Evolutionary conservation across 768 basidiomycete genomes (phyloP).

Genomic region (Agrocybe praecox): DNA sequence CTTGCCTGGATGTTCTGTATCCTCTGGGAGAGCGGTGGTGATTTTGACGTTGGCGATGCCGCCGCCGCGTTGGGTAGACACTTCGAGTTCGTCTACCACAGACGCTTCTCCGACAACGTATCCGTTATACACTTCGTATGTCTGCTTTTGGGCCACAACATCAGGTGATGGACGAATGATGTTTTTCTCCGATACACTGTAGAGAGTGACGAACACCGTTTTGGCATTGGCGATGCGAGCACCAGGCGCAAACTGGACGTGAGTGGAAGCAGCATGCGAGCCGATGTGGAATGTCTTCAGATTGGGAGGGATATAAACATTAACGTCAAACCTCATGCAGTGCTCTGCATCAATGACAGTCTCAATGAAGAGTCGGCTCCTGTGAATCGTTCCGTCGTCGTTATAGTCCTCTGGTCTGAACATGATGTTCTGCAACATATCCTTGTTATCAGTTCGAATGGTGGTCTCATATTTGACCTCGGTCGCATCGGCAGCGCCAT

Average conservation of each 20-base stretch:
- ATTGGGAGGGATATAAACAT: slow-evolving; percentile 48
- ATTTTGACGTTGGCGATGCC: slow-evolving; percentile 52
- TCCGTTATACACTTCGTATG: slow-evolving; percentile 52
- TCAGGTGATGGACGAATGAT: slow-evolving; percentile 47
- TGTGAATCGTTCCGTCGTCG: slow-evolving; percentile 27
- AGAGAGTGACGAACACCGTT: slow-evolving; percentile 47
- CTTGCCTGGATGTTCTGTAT: slow-evolving; percentile 31
- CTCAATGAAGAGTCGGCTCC: slow-evolving; percentile 39
- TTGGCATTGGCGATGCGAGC: slow-evolving; percentile 39
- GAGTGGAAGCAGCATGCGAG: slow-evolving; percentile 40
- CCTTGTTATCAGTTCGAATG: slow-evolving; percentile 43
- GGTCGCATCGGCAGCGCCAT: slow-evolving; percentile 39
- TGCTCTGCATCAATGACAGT: slow-evolving; percentile 27
- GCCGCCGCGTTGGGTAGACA: slow-evolving; percentile 53
- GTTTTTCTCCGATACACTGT: slow-evolving; percentile 34
- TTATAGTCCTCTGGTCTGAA: slow-evolving; percentile 37
- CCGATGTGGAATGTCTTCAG: slow-evolving; percentile 50
- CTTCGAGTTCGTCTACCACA: slow-evolving; percentile 39
- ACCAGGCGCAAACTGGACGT: slow-evolving; percentile 50
- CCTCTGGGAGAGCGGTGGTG: slow-evolving; percentile 38
- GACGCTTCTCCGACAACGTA: slow-evolving; percentile 64
- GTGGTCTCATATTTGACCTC: slow-evolving; percentile 53
- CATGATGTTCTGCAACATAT: slow-evolving; percentile 38
- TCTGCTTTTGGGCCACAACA: slow-evolving; percentile 37
- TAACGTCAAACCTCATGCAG: slow-evolving; percentile 61